Evolutionary conservation across 306 rosid genomes (phyloP).

Genomic region (Vachellia pachyceras): DNA sequence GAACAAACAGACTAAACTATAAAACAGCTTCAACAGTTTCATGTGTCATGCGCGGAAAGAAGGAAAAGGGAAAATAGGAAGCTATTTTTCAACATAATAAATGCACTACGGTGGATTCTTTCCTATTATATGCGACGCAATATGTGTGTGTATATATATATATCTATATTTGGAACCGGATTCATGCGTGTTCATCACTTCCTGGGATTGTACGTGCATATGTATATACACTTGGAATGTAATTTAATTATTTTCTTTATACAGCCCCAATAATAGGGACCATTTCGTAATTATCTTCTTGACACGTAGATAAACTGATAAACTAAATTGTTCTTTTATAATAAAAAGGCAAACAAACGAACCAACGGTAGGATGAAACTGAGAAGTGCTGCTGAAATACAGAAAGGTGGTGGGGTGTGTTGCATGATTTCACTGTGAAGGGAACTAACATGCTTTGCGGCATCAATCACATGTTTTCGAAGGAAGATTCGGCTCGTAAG

Average conservation of each 20-base stretch:
- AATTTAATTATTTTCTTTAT: background rate
- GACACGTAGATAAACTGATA: too few species aligned
- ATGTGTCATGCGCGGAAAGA: background rate
- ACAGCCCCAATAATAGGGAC: too few species aligned
- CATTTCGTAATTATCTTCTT: background rate
- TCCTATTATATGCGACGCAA: background rate
- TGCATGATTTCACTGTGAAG: too few species aligned
- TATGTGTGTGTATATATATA: too few species aligned
- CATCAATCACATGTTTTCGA: too few species aligned
- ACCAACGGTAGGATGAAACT: too few species aligned
- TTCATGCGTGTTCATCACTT: background rate
- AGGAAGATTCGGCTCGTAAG: background rate
- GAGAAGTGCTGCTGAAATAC: too few species aligned
- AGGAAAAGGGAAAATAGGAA: background rate
- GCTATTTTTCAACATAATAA: background rate
- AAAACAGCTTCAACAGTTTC: background rate
- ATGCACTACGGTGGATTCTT: background rate
- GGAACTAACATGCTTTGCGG: too few species aligned
- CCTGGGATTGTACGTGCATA: background rate
- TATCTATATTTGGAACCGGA: slow-evolving; percentile 1
- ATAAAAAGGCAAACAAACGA: too few species aligned
- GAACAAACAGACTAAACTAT: too few species aligned
- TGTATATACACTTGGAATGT: background rate
- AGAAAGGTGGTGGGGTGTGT: too few species aligned
- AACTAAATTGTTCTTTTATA: too few species aligned